Percentiles rank a stretch among this genome's conserved stretches.
These are phyloP conservation scores for Ceratobasidium papillatum DNA, from an alignment of 1,284 basidiomycete genomes.

Conservation along the genomic window DNA sequence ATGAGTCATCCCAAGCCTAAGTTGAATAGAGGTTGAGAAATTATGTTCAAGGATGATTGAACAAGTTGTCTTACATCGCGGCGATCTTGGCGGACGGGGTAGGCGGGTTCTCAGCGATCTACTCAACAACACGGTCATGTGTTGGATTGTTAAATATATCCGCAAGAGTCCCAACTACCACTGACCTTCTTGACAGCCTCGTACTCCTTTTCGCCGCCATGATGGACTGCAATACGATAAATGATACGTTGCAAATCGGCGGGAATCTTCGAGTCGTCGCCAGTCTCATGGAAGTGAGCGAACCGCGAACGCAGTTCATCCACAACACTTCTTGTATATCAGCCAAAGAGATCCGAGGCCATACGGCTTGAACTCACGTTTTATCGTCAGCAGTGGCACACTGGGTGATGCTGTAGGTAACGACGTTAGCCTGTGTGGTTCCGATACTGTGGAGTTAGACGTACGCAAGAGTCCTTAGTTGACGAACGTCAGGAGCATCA, in stretches of 20 bases:
- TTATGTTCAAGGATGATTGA: conserved; percentile 45
- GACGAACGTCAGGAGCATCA: conserved; percentile 77
- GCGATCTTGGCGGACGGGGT: conserved; percentile 75
- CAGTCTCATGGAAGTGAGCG: conserved; percentile 71
- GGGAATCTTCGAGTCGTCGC: conserved; percentile 83
- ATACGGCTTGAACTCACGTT: conserved; percentile 53
- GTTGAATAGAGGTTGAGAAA: conserved; percentile 39
- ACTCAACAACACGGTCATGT: not conserved
- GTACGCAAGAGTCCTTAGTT: conserved; percentile 76
- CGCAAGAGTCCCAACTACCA: conserved; percentile 49
- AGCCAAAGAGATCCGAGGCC: not conserved
- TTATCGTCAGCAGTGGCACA: conserved; percentile 72
- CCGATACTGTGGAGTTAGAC: not conserved
- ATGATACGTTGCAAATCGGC: conserved; percentile 71
- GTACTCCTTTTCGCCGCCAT: conserved; percentile 83
- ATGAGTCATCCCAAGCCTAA: conserved; percentile 56
- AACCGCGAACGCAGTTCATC: conserved; percentile 81
- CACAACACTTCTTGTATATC: conserved; percentile 63
- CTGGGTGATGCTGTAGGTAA: conserved; percentile 59
- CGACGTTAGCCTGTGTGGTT: not conserved
- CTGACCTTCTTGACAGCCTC: conserved; percentile 76
- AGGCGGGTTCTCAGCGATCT: conserved; percentile 60
- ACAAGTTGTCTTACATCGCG: conserved; percentile 65
- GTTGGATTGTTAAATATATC: not conserved
- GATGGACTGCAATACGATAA: conserved; percentile 66